A percentile compares a stretch with the other conserved stretches of the same genome.
Evolutionary conservation across 257 asterid species (phyloP).

Genomic region (Phtheirospermum japonicum): DNA sequence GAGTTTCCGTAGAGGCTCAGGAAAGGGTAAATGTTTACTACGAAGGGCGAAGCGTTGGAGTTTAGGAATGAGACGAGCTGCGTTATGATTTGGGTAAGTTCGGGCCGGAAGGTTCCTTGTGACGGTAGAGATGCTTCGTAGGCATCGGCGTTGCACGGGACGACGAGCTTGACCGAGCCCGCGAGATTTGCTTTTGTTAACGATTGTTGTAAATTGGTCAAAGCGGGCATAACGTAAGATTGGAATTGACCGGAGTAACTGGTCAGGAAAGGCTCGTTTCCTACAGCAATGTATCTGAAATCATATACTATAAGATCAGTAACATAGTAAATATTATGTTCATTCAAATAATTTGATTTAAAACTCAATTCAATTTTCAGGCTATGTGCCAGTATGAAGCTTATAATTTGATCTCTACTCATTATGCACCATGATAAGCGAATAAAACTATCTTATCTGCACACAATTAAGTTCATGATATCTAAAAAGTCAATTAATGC

Average conservation of each 20-base stretch:
- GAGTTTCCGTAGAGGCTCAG: slow-evolving; percentile 81
- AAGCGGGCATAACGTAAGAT: slow-evolving; percentile 70
- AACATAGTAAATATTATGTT: too few relatives aligned
- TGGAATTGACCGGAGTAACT: slow-evolving; percentile 78
- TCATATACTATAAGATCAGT: slow-evolving; percentile 27
- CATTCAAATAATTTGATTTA: too few relatives aligned
- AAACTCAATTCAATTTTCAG: too few relatives aligned
- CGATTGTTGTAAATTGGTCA: slow-evolving; percentile 71
- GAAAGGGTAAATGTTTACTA: slow-evolving; percentile 87
- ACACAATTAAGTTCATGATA: too few relatives aligned
- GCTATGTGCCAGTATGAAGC: too few relatives aligned
- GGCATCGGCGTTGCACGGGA: slow-evolving; percentile 98
- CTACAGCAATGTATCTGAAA: slow-evolving; percentile 86
- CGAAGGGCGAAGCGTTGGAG: slow-evolving; percentile 79
- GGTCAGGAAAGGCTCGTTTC: slow-evolving; percentile 87
- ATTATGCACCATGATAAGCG: too few relatives aligned
- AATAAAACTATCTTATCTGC: too few relatives aligned
- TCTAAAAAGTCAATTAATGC: too few relatives aligned
- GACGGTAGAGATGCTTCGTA: slow-evolving; percentile 84
- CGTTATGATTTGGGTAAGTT: slow-evolving; percentile 64
- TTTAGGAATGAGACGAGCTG: slow-evolving; percentile 78
- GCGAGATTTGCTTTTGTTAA: slow-evolving; percentile 69
- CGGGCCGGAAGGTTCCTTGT: slow-evolving; percentile 86
- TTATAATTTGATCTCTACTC: too few relatives aligned
- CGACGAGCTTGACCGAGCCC: slow-evolving; percentile 68